Conservation (phyloP, 2,329 filamentous ascomycete genomes). For the Epichloe sp. region DNA sequence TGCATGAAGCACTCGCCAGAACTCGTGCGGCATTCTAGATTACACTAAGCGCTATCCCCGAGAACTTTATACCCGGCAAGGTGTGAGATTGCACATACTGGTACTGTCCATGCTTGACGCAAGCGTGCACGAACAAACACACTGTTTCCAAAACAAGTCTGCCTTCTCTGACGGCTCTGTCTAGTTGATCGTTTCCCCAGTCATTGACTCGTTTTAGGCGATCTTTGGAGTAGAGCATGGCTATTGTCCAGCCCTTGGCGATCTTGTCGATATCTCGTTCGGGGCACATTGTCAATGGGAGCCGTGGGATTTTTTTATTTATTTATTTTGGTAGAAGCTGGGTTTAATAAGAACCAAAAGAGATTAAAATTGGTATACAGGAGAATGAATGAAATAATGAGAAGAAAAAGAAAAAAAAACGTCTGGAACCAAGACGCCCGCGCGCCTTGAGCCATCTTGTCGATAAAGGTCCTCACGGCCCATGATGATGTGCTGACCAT, state of each 20-base stretch:
- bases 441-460: neutral
- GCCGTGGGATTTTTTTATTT: neutral
- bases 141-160: conserved; percentile 24
- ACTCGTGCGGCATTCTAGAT: conserved; percentile 22
- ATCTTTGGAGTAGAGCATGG: conserved; percentile 23
- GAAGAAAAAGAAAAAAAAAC: neutral
- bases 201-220: conserved; percentile 19
- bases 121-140: conserved; percentile 27
- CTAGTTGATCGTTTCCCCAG: conserved; percentile 20
- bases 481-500: neutral
- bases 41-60: too few relatives aligned
- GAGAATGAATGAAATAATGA: neutral
- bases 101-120: conserved; percentile 24
- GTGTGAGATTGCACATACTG: conserved; percentile 13
- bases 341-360: neutral
- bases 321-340: too few relatives aligned
- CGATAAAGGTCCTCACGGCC: conserved; percentile 6
- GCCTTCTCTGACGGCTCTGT: conserved; percentile 19
- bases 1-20: conserved; percentile 24
- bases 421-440: neutral
- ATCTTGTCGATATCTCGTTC: conserved; percentile 22
- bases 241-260: conserved; percentile 24
- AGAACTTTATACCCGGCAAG: too few relatives aligned
- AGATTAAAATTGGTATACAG: neutral
- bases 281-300: conserved; percentile 12